These are phyloP conservation scores for Fusarium nygamai DNA, from an alignment of 2,329 filamentous ascomycete species.

Conservation along the genomic window DNA sequence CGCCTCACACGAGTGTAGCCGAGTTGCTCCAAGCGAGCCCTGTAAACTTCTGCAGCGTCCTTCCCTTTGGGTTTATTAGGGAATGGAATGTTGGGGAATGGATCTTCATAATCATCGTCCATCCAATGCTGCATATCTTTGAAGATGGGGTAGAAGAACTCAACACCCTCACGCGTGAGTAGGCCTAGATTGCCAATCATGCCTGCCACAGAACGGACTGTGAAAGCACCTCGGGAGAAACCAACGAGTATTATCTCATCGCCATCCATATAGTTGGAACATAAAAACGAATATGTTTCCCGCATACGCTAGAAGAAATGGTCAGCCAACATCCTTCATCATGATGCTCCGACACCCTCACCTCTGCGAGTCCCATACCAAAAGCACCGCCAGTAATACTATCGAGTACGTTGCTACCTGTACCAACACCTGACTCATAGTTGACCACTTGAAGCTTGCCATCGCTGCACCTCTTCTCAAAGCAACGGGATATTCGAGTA, in stretches of 20 bases:
- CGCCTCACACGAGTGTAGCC: slow-evolving; percentile 56
- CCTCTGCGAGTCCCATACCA: slow-evolving; percentile 64
- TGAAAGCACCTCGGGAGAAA: slow-evolving; percentile 69
- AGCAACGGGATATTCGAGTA: slow-evolving; percentile 67
- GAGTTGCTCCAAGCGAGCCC: slow-evolving; percentile 56
- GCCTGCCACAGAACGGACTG: slow-evolving; percentile 64
- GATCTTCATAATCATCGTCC: slow-evolving; percentile 56
- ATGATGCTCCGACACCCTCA: slow-evolving; percentile 36
- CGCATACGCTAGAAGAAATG: slow-evolving; percentile 57
- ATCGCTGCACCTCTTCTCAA: slow-evolving; percentile 61
- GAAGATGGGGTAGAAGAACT: slow-evolving; percentile 65
- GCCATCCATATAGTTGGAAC: slow-evolving; percentile 67
- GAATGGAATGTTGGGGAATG: slow-evolving; percentile 59
- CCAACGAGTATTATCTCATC: slow-evolving; percentile 67
- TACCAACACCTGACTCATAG: slow-evolving; percentile 70
- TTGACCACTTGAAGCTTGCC: slow-evolving; percentile 67
- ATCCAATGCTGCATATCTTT: slow-evolving; percentile 66
- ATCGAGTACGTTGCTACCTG: slow-evolving; percentile 60
- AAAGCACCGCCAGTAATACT: slow-evolving; percentile 64
- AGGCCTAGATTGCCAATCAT: slow-evolving; percentile 63
- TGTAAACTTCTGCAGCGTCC: slow-evolving; percentile 54
- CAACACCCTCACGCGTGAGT: slow-evolving; percentile 62
- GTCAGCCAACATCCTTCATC: slow-evolving; percentile 5
- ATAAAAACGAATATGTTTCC: slow-evolving; percentile 71
- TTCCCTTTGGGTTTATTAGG: slow-evolving; percentile 59